Evolutionary conservation across 2,329 filamentous ascomycete genomes (phyloP), one percentile per base, ranked within the genome.

Genomic region (Aspergillus neotritici): DNA sequence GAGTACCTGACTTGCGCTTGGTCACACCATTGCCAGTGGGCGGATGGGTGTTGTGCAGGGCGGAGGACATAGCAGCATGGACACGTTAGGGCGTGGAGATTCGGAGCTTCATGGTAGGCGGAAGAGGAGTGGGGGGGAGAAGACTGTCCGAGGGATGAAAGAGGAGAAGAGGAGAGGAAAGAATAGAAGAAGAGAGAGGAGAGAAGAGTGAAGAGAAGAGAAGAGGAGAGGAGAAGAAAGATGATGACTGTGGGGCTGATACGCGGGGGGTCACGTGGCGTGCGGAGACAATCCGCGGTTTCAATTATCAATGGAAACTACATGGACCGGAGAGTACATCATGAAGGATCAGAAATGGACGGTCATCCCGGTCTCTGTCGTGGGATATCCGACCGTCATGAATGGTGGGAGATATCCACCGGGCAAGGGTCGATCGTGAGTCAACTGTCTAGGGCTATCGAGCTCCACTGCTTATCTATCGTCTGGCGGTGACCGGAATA

Each of bases 1-100:
- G n/a, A n/a, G 44, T 62, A 67, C 64, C 63, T 54, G 63, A 58
- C 49, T 65, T 66, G 58, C 62, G 63, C 56, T 66, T 67, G 54
- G 55, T 61, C 53, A 67, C 54, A 49, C 63, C 63, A 53, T 63
- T 57, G 49, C 51, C 55, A 43, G 58, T 44, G 45, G 63, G 56
- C 48, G 60, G 50, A 50, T 56, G 53, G 49, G 52, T 55, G 51
- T 58, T 58, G 53, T 60, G 60, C 54, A 56, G 58, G 55, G 57
- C 52, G 54, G 64, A 63, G 48, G 63, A 65, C 64, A 67, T 67
- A 56, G 53, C 56, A 59, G 49, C 51, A 53, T 54, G 43, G 53
- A 55, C 44, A 39, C 34, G 40, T 44, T 42, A 51, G 38, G 41
- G 51, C 41, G 43, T 44, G 44, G 37, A 45, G 41, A 51, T 48